Evolutionary conservation across 495 filamentous ascomycete genomes (phyloP), one percentile per base, ranked within the genome.

Genomic region (Penicillium angulare): DNA sequence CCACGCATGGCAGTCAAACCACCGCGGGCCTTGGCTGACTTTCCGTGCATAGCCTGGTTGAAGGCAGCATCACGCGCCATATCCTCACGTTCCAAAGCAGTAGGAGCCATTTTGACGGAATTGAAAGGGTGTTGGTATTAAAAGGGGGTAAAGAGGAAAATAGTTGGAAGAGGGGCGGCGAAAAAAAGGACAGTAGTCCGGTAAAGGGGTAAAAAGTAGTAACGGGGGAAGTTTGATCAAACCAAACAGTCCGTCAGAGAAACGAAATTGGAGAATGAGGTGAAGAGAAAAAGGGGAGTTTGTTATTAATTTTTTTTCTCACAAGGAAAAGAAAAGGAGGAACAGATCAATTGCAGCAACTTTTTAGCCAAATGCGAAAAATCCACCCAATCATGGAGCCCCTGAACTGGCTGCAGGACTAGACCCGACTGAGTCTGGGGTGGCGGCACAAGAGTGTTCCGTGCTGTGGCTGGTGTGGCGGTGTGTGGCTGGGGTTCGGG

Each of bases 61-160:
- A 98, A 98, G 45, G 81, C 88, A 22, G 92, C 90, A 89, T 98
- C 93, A 57, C 95, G 91, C 57, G 66, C 59, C 64, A 89, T 86
- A 69, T 98, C 84, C 73, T 98, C 88, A 56, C 78, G 72, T 79
- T 98, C 92, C 54, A 98, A 84, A 49, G 80, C 77, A 48, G 80
- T 64, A 47, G 85, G 78, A 57, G 87, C 76, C 87, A 92, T 95
- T 60, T 68, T 81, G 56, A 57, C 55, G 56, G 38, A 33, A 50
- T 52, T 24, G 43, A 47, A 49, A 43, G 12, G 38, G 35, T 33
- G 38, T 52, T 47, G 45, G 50, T 32, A 62, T 56, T 59, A 52
- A 66, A 66, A 43, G 61, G 53, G 56, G 56, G 41, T 36, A n/a
- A n/a, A 26, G 22, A 46, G 29, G 15, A 34, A 52, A 54, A 52